These are phyloP conservation scores for Penicillium subrubescens DNA, from an alignment of 495 filamentous ascomycete species.

Conservation along the genomic window DNA sequence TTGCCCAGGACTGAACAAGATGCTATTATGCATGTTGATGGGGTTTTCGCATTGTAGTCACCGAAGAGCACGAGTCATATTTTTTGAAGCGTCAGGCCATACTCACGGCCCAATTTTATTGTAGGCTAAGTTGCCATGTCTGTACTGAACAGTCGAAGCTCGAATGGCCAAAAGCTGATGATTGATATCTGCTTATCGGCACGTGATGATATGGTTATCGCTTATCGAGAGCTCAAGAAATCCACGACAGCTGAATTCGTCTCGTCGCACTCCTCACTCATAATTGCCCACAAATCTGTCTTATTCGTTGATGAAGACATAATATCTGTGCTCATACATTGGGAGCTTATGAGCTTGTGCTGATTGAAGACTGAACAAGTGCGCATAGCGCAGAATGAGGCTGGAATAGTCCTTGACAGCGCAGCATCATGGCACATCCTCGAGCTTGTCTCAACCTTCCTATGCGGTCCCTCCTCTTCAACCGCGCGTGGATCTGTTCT, in stretches of 20 bases:
- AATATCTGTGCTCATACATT: too few species aligned
- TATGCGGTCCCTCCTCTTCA: slow-evolving; percentile 12
- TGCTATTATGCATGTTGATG: not conserved
- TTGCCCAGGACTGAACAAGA: not conserved
- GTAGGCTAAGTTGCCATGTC: not conserved
- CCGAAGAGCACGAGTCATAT: not conserved
- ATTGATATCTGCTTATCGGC: slow-evolving; percentile 13
- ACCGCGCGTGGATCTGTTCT: slow-evolving; percentile 5
- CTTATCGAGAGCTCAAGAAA: slow-evolving; percentile 16
- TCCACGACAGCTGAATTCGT: slow-evolving; percentile 14
- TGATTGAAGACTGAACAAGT: not conserved
- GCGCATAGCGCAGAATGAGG: slow-evolving; percentile 20
- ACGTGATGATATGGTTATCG: slow-evolving; percentile 15
- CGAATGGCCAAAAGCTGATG: not conserved
- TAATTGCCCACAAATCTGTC: not conserved
- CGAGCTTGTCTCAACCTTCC: slow-evolving; percentile 26
- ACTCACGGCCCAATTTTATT: not conserved
- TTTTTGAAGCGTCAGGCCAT: not conserved
- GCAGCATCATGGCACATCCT: slow-evolving; percentile 29
- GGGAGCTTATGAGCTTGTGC: not conserved
- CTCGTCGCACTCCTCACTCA: not conserved
- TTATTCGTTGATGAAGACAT: not conserved
- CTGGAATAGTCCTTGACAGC: slow-evolving; percentile 9
- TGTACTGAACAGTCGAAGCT: not conserved
- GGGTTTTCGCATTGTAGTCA: not conserved